Percentiles rank a stretch among this genome's conserved stretches.
phyloP scores from a whole-genome alignment of 75 land plant species.

The Selaginella moellendorffii region DNA sequence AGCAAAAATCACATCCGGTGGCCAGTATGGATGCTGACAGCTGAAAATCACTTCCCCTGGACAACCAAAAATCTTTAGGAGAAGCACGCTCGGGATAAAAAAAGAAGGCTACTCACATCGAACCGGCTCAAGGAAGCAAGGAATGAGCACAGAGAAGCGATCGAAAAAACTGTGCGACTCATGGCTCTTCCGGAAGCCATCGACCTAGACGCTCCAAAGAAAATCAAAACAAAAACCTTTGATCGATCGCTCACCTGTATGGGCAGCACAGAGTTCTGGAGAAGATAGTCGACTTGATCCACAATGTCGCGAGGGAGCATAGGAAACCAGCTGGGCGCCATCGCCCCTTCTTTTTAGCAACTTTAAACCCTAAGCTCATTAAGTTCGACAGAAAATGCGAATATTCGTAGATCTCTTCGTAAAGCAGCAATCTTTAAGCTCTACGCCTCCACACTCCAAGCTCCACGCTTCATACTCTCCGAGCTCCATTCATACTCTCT shows the following conservation, averaged over 20 bases:
- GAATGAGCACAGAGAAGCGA: conserved; percentile 62
- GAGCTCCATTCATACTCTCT: no score
- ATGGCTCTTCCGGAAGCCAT: neutral
- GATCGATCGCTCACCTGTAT: neutral
- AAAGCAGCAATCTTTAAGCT: no score
- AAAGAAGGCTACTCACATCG: conserved; percentile 43
- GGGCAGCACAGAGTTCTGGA: neutral
- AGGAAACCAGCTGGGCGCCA: no score
- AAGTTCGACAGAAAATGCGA: no score
- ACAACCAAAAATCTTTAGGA: neutral
- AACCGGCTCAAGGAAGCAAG: conserved; percentile 64
- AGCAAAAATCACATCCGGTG: conserved; percentile 76
- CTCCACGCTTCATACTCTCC: no score
- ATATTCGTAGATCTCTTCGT: no score
- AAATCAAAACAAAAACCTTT: neutral
- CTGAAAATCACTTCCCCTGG: conserved; percentile 71
- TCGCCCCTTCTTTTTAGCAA: no score
- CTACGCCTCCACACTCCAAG: no score
- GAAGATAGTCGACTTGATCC: neutral
- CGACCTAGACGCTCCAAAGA: neutral
- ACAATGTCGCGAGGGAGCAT: neutral
- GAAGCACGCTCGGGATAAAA: no score
- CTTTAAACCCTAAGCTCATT: no score
- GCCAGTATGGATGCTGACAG: conserved; percentile 24
- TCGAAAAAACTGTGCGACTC: conserved; percentile 19